Percentiles rank a stretch among this genome's conserved stretches.
Evolutionary conservation across 2,329 filamentous ascomycete genomes (phyloP).

Genomic region (Aspergillus sp.): DNA sequence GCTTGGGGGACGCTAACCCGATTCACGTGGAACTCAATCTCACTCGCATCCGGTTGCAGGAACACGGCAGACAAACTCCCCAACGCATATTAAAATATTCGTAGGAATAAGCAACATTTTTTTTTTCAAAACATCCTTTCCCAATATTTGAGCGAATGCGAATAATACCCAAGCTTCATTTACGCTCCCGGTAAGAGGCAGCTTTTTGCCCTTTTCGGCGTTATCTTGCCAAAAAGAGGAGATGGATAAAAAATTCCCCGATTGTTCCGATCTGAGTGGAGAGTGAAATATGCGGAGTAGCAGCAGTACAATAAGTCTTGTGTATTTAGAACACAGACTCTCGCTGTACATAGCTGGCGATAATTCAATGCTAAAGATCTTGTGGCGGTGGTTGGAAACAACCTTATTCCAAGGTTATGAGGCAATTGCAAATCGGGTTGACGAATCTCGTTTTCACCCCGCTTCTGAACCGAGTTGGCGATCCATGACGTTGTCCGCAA

Average conservation of each 20-base stretch:
- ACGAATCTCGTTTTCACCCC: constrained; percentile 1
- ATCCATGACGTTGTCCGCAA: neutral
- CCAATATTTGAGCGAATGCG: neutral
- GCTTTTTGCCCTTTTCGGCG: neutral
- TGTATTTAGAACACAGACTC: neutral
- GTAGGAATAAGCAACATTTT: too few relatives aligned
- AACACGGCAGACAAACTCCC: neutral
- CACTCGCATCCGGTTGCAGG: constrained; percentile 2
- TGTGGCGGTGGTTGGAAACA: too few relatives aligned
- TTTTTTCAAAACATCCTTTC: too few relatives aligned
- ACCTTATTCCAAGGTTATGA: too few relatives aligned
- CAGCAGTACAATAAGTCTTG: neutral
- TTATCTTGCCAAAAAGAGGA: constrained; percentile 17
- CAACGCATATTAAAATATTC: too few relatives aligned
- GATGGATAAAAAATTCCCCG: constrained; percentile 6
- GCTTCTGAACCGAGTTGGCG: neutral
- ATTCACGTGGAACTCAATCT: constrained; percentile 18
- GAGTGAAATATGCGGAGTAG: constrained; percentile 13
- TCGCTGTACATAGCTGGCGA: neutral
- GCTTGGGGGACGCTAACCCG: constrained; percentile 18
- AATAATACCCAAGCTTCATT: neutral
- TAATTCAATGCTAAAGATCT: too few relatives aligned
- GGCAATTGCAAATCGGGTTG: constrained; percentile 3
- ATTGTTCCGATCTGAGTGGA: constrained; percentile 13
- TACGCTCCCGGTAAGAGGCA: neutral